Conservation (phyloP, 176 grass and related monocot genomes). For the Poa pratensis region DNA sequence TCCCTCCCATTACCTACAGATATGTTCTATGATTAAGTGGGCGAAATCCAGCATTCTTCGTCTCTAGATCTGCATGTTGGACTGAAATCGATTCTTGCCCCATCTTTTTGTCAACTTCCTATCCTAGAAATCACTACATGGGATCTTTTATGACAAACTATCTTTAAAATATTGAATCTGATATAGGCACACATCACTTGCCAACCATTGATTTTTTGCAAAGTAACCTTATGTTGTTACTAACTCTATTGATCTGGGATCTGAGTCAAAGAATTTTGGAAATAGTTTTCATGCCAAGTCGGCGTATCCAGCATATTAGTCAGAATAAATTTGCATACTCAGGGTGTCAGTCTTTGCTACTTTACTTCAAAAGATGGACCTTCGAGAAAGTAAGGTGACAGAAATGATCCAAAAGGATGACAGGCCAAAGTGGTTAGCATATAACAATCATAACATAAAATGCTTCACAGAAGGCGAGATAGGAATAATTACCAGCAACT, state of each 20-base stretch:
- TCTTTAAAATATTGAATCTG: neutral
- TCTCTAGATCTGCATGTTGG: neutral
- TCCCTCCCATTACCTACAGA: neutral
- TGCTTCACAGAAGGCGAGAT: conserved; percentile 5
- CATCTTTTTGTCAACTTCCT: neutral
- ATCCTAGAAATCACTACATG: neutral
- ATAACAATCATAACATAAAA: conserved; percentile 7
- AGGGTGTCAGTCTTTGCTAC: no score
- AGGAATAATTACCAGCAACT: conserved; percentile 13
- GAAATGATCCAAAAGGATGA: neutral
- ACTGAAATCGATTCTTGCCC: neutral
- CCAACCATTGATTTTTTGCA: neutral
- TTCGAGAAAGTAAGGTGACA: neutral
- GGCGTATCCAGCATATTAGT: neutral
- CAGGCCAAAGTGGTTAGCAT: neutral
- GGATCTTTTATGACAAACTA: neutral
- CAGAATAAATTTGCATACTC: no score
- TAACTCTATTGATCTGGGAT: neutral
- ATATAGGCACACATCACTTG: neutral
- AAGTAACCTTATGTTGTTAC: neutral
- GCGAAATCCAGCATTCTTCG: no score
- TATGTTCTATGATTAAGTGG: neutral
- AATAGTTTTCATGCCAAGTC: neutral
- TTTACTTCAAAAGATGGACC: neutral
- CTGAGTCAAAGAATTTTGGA: fast-evolving